Evolutionary conservation across 192 early-diverging fungal species (phyloP), one percentile per base, ranked within the genome.

Genomic region (Thoreauomyces humboldtii): DNA sequence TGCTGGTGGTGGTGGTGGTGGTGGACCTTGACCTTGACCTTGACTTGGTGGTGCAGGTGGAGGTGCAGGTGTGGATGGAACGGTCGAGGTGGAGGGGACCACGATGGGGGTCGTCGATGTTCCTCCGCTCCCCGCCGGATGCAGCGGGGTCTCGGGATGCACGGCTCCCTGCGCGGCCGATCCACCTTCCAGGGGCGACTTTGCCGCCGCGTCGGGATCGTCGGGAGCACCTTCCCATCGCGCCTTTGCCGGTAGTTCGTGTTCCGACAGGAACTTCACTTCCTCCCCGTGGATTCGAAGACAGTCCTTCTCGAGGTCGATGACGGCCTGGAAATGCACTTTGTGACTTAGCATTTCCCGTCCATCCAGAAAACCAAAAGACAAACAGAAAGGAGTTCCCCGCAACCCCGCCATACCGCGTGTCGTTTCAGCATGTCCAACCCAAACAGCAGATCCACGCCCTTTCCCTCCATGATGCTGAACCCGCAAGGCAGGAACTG

Each of bases 391-490:
- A n/a, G n/a, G n/a, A n/a, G n/a, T n/a, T n/a, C n/a, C n/a, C n/a
- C n/a, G n/a, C 3, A 52, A 28, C 32, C 27, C 15, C 15, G 50
- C 59, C 72, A 34, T 21, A 84, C 81, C 78, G 88, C 87, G 63
- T 98, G 92, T 9, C 91, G 81, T 68, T 87, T 93, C 25, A 99
- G 80, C 92, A 98, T 97, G 52, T 99, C 96, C 56, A 99, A 71
- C 0, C 95, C 96, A 74, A 99, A 93, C 31, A 99, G 73, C 32
- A 99, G 57, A 54, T 93, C 93, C 6, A 92, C 86, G 15, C 90
- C 90, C 33, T 90, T 91, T 9, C 90, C 91, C 77, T 97, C 93
- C 82, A 99, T 91, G 35, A 97, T 89, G 1, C 89, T 92, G 44
- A 99, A 94, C 7, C 91, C 91, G 72, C 93, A 95, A 7, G 86